Evolutionary conservation across 495 filamentous ascomycete species (phyloP).

Genomic region (Penicillium macrosclerotiorum): DNA sequence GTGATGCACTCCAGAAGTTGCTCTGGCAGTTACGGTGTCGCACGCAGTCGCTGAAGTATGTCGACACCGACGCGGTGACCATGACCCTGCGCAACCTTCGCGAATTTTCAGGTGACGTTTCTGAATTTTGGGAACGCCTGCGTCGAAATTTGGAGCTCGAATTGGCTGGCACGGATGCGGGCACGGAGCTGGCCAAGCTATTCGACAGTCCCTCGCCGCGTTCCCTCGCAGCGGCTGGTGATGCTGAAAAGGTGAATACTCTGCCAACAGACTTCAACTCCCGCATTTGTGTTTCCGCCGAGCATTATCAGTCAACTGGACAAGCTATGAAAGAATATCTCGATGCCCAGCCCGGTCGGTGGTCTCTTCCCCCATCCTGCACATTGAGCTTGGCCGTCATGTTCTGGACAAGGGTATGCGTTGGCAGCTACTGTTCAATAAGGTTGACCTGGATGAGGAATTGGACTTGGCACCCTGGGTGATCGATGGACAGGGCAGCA

Average conservation of each 20-base stretch:
- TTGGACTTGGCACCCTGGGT: conserved; percentile 44
- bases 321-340: conserved; percentile 34
- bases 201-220: conserved; percentile 41
- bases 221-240: neutral
- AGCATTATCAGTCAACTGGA: conserved; percentile 32
- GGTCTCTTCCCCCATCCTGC: conserved; percentile 51
- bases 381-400: conserved; percentile 60
- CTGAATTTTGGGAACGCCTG: conserved; percentile 55
- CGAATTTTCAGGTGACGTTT: conserved; percentile 45
- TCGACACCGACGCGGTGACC: conserved; percentile 45
- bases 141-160: conserved; percentile 53
- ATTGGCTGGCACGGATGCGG: conserved; percentile 42
- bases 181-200: conserved; percentile 37
- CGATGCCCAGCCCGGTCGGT: conserved; percentile 33
- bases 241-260: conserved; percentile 25
- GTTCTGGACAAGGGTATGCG: conserved; percentile 48
- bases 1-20: conserved; percentile 46
- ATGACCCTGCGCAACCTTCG: conserved; percentile 42
- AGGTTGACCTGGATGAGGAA: conserved; percentile 53
- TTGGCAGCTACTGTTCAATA: conserved; percentile 59
- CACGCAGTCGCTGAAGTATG: conserved; percentile 36
- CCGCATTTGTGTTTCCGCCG: conserved; percentile 36
- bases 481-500: conserved; percentile 30
- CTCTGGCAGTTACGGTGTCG: conserved; percentile 42
- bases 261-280: conserved; percentile 42